A percentile compares a stretch with the other conserved stretches of the same genome.
These are phyloP conservation scores for Sporothrix brasiliensis DNA, from an alignment of 2,329 filamentous ascomycete genomes.

Conservation along the genomic window DNA sequence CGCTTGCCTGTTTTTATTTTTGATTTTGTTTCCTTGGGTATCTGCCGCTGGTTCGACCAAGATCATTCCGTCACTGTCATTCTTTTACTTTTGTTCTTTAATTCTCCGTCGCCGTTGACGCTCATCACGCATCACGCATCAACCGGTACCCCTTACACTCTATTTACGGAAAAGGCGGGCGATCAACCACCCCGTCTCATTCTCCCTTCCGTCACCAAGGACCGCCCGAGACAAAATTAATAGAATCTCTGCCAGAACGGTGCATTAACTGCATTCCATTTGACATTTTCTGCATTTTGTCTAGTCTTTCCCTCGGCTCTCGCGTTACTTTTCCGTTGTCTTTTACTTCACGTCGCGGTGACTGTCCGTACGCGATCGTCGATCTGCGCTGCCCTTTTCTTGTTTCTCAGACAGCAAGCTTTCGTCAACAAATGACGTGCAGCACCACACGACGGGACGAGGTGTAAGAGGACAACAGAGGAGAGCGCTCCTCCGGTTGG, in stretches of 20 bases:
- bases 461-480: conserved; percentile 25
- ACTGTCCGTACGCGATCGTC: not conserved
- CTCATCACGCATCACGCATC: not conserved
- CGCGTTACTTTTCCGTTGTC: not conserved
- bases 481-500: not conserved
- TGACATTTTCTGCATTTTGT: not conserved
- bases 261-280: not conserved
- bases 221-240: not conserved
- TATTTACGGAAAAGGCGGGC: conserved; percentile 6
- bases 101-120: conserved; percentile 9
- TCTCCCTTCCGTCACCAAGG: conserved; percentile 17
- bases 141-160: conserved; percentile 13
- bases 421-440: conserved; percentile 16
- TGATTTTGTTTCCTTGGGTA: conserved; percentile 4
- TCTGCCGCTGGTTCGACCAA: conserved; percentile 31
- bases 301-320: not conserved
- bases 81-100: not conserved
- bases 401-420: not conserved
- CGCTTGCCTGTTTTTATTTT: not conserved
- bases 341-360: not conserved
- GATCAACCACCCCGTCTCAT: conserved; percentile 15
- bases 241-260: not conserved
- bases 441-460: conserved; percentile 17
- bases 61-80: conserved; percentile 14
- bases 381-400: not conserved